Base-by-base conservation (phyloP, 192 early-diverging fungal genomes). In the Linderina pennispora region DNA sequence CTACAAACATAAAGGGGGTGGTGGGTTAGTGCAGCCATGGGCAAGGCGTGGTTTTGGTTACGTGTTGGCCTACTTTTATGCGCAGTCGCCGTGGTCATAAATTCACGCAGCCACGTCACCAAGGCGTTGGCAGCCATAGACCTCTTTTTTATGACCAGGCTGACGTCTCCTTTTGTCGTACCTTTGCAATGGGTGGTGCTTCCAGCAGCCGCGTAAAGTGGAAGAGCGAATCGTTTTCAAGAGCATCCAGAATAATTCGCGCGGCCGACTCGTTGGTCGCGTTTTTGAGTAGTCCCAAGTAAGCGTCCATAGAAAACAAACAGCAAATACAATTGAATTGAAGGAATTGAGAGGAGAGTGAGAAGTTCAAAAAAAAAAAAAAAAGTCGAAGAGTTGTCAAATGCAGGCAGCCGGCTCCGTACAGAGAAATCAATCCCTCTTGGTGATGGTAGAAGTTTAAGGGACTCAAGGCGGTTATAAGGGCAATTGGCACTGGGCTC, bases 121-220 rank as follows among this genome's bases (percentile, higher is more conserved):
- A 8, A 31, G 11, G 28, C 28, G 28, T 31, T 31, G 28, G 11
- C 5, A 11, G n/a, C n/a, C n/a, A n/a, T n/a, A n/a, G n/a, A n/a
- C 31, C 23, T 41, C 3, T 14, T n/a, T 15, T 34, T n/a, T 22
- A 14, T n/a, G 15, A 34, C n/a, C 22, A 5, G 33, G 10, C 32
- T 45, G 13, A 20, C 11, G 10, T 14, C 4, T 4, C 19, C 20
- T 32, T n/a, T 11, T 19, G 23, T 4, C 50, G 0, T 55, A 59
- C 65, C 57, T 68, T 53, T 16, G 32, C 39, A 25, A 56, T 44
- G 44, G 46, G 37, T 3, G 57, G 53, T 20, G 65, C 45, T 25
- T 60, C 48, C 22, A 68, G 40, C 48, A 68, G 45, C 38, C 53
- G 49, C 26, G 57, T 58, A 38, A 60, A 68, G 28, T 68, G 65